Conservation (phyloP, 768 basidiomycete species). For the Myochromella boudieri region DNA sequence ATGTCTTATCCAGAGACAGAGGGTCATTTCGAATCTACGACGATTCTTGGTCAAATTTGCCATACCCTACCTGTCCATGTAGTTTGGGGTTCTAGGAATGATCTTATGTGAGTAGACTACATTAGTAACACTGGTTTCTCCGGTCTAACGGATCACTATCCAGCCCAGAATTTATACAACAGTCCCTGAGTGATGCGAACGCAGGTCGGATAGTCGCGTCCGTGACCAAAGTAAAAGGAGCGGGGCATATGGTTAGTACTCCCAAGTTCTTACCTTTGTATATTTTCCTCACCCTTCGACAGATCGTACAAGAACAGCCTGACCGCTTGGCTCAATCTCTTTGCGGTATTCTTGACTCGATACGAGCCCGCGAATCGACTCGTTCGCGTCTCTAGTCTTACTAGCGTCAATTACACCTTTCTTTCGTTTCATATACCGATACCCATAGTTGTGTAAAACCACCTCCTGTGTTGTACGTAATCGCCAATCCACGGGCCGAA, state of each 20-base stretch:
- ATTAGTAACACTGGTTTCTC: background rate
- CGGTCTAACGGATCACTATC: background rate
- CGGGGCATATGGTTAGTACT: slow-evolving; percentile 28
- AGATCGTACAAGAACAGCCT: slow-evolving; percentile 31
- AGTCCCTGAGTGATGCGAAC: slow-evolving; percentile 19
- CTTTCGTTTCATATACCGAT: too few species aligned
- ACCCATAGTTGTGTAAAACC: too few species aligned
- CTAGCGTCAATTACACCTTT: too few species aligned
- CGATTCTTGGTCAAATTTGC: slow-evolving; percentile 14
- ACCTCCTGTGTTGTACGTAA: too few species aligned
- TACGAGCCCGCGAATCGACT: too few species aligned
- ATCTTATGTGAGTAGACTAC: slow-evolving; percentile 21
- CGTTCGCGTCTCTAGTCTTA: too few species aligned
- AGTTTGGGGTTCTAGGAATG: slow-evolving; percentile 17
- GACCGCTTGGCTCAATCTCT: slow-evolving; percentile 24
- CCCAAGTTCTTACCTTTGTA: background rate
- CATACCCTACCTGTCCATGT: slow-evolving; percentile 16
- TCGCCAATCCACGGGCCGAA: too few species aligned
- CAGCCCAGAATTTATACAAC: slow-evolving; percentile 27
- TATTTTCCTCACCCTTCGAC: background rate
- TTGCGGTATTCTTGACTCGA: slow-evolving; percentile 19
- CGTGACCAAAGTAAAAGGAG: slow-evolving; percentile 20
- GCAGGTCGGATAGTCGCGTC: slow-evolving; percentile 25
- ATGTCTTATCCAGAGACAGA: slow-evolving; percentile 17
- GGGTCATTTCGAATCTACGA: slow-evolving; percentile 15